These are phyloP conservation scores for Acacia concinna DNA, from an alignment of 331 rosid genomes.

Conservation along the genomic window DNA sequence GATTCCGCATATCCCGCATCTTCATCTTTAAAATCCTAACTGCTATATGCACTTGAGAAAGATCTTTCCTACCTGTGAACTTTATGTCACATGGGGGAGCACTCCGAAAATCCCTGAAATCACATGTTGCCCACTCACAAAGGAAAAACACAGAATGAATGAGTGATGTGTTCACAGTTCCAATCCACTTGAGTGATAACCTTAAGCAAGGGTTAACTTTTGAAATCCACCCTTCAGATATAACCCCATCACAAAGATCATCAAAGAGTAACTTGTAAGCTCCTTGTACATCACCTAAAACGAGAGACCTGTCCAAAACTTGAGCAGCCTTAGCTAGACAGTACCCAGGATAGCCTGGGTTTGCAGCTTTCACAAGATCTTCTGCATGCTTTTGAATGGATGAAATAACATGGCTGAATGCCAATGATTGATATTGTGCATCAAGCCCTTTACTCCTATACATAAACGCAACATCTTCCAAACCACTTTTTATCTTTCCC, in stretches of 20 bases:
- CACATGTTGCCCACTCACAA: slow-evolving; percentile 99
- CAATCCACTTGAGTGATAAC: slow-evolving; percentile 87
- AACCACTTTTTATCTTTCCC: slow-evolving; percentile 55
- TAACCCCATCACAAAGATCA: slow-evolving; percentile 68
- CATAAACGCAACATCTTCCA: slow-evolving; percentile 51
- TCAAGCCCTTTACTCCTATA: slow-evolving; percentile 54
- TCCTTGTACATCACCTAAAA: slow-evolving; percentile 67
- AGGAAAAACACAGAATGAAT: slow-evolving; percentile 84
- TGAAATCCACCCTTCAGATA: slow-evolving; percentile 72
- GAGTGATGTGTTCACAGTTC: slow-evolving; percentile 57
- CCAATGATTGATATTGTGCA: slow-evolving; percentile 57
- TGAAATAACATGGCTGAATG: slow-evolving; percentile 65
- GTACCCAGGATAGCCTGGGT: slow-evolving; percentile 73
- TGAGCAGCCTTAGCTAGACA: slow-evolving; percentile 86
- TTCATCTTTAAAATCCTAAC: slow-evolving; percentile 76
- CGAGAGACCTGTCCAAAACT: slow-evolving; percentile 77
- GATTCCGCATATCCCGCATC: slow-evolving; percentile 55
- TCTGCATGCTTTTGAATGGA: slow-evolving; percentile 72
- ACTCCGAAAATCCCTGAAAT: slow-evolving; percentile 77
- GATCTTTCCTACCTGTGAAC: slow-evolving; percentile 85
- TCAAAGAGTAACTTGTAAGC: slow-evolving; percentile 77
- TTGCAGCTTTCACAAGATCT: slow-evolving; percentile 80
- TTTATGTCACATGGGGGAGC: slow-evolving; percentile 60
- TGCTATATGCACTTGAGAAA: slow-evolving; percentile 79
- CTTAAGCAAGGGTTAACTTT: slow-evolving; percentile 87